A percentile compares a stretch with the other conserved stretches of the same genome.
These are phyloP conservation scores for Tilletia setariae DNA, from an alignment of 1,284 basidiomycete species.

Conservation along the genomic window DNA sequence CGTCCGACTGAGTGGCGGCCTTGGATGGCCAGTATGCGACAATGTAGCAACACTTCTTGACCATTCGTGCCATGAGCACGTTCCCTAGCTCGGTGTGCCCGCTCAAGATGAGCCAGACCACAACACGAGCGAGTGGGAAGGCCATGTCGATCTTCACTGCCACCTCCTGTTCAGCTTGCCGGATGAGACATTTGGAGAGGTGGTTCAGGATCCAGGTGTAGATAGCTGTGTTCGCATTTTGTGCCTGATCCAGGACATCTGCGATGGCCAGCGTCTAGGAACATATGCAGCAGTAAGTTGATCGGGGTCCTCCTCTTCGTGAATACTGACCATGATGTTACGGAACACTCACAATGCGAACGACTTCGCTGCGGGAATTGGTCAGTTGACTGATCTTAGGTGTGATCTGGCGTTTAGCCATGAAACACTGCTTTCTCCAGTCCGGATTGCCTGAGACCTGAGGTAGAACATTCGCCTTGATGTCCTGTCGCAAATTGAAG, in stretches of 20 bases:
- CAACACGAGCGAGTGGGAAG: conserved; percentile 74
- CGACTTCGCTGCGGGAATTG: conserved; percentile 69
- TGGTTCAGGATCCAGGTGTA: conserved; percentile 81
- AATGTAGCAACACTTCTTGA: conserved; percentile 69
- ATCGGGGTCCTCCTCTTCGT: too few species aligned
- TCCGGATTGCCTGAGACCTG: conserved; percentile 67
- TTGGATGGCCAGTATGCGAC: conserved; percentile 56
- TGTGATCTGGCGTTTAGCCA: conserved; percentile 76
- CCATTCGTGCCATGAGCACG: conserved; percentile 78
- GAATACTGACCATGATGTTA: too few species aligned
- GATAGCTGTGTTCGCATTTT: conserved; percentile 36
- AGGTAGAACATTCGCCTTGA: conserved; percentile 74
- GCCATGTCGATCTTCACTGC: conserved; percentile 82
- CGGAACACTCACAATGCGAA: conserved; percentile 71
- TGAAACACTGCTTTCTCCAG: conserved; percentile 58
- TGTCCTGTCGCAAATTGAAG: conserved; percentile 56
- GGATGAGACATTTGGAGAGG: conserved; percentile 78
- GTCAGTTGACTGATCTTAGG: conserved; percentile 89
- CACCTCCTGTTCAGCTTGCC: conserved; percentile 92
- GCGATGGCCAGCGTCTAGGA: conserved; percentile 66
- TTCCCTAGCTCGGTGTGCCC: conserved; percentile 66
- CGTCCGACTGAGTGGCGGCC: conserved; percentile 55
- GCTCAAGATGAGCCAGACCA: conserved; percentile 65
- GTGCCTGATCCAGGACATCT: conserved; percentile 57
- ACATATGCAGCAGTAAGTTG: too few species aligned